These are phyloP conservation scores for Cytospora paraplurivora DNA, from an alignment of 2,329 filamentous ascomycete species.

Conservation along the genomic window DNA sequence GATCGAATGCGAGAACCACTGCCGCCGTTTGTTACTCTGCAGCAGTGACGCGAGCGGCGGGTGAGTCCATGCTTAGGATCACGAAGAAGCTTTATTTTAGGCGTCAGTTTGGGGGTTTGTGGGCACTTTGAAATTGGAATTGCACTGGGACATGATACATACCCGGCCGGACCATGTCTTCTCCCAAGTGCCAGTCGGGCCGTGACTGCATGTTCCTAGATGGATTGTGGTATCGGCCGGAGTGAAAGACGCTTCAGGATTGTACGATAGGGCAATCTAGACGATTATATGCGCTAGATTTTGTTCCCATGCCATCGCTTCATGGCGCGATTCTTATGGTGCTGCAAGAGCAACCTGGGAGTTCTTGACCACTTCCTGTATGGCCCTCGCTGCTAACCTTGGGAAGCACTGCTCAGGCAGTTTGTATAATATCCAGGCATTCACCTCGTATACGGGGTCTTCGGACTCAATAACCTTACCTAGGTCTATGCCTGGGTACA, in stretches of 20 bases:
- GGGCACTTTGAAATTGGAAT: constrained; percentile 24
- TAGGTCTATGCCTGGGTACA: no score
- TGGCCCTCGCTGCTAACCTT: no score
- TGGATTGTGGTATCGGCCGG: no score
- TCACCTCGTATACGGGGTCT: no score
- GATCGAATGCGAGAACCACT: constrained; percentile 9
- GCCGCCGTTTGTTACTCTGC: constrained; percentile 20
- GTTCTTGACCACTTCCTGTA: no score
- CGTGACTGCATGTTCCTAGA: background rate
- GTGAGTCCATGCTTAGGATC: background rate
- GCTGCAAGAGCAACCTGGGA: no score
- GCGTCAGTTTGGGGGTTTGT: constrained; percentile 17
- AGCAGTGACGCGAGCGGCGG: constrained; percentile 16
- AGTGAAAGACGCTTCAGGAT: background rate
- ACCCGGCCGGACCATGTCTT: background rate
- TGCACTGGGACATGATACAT: constrained; percentile 19
- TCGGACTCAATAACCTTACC: no score
- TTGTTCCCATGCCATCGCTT: background rate
- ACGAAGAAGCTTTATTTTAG: constrained; percentile 17
- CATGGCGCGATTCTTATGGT: background rate
- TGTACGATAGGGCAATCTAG: background rate
- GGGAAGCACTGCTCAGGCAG: no score
- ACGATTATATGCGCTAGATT: background rate
- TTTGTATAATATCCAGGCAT: no score
- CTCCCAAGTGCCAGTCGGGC: background rate